These are phyloP conservation scores for Pleurotus ostreatus DNA, from an alignment of 768 basidiomycete genomes.

Conservation along the genomic window DNA sequence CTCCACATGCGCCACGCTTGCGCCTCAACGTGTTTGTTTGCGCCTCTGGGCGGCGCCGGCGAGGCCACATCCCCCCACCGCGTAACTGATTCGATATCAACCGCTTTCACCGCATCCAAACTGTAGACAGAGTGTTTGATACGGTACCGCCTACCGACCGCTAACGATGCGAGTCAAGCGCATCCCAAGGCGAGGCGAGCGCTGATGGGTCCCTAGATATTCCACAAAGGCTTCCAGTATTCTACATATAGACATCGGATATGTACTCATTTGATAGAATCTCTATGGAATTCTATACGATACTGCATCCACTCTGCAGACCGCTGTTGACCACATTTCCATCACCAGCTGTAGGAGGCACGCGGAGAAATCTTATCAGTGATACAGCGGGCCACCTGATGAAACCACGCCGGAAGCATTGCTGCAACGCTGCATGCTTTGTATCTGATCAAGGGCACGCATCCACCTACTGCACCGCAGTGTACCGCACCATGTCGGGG, in stretches of 20 bases:
- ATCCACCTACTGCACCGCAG: neutral
- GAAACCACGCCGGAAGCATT: neutral
- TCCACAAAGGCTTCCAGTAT: neutral
- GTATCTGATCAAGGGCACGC: neutral
- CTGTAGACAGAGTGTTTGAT: neutral
- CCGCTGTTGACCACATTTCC: neutral
- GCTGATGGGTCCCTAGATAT: neutral
- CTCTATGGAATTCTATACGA: neutral
- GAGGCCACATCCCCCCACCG: neutral
- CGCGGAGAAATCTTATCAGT: slow-evolving; percentile 8
- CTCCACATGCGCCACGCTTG: neutral
- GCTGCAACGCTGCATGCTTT: neutral
- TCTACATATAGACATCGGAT: neutral
- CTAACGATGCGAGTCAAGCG: slow-evolving; percentile 2
- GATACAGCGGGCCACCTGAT: slow-evolving; percentile 1
- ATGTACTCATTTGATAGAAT: neutral
- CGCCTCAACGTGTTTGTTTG: neutral
- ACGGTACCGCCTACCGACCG: slow-evolving; percentile 5
- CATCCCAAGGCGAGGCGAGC: neutral
- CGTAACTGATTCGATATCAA: slow-evolving; percentile 8
- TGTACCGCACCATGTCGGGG: slow-evolving; percentile 3
- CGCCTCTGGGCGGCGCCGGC: neutral
- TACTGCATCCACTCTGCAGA: slow-evolving; percentile 3
- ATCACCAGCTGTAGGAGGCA: neutral
- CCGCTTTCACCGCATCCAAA: neutral